phyloP scores from a whole-genome alignment of 192 early-diverging fungal species.

The Coemansia sp. region DNA sequence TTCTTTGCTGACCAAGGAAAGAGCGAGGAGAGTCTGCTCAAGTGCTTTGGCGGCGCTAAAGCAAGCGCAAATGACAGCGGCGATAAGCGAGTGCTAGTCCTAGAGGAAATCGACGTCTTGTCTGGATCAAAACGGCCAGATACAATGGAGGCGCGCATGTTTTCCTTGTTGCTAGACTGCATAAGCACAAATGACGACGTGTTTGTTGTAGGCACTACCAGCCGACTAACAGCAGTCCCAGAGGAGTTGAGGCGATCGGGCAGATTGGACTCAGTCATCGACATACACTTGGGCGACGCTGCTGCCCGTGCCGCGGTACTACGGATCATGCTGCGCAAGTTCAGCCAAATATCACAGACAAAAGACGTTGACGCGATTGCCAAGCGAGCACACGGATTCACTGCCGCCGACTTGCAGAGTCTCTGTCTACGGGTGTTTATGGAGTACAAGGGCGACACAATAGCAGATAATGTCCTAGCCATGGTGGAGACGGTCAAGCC shows the following conservation, averaged over 20 bases:
- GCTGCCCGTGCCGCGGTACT: constrained; percentile 35
- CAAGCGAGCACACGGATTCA: constrained; percentile 64
- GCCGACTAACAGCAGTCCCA: constrained; percentile 23
- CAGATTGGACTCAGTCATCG: constrained; percentile 27
- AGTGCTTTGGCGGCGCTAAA: constrained; percentile 20
- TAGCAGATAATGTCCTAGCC: constrained; percentile 32
- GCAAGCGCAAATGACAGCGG: not conserved
- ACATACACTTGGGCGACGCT: constrained; percentile 35
- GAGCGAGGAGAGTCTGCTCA: constrained; percentile 36
- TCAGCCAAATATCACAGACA: constrained; percentile 18
- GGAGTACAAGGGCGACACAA: constrained; percentile 25
- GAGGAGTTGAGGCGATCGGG: constrained; percentile 41
- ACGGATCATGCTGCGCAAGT: constrained; percentile 42
- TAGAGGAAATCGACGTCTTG: constrained; percentile 53
- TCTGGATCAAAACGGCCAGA: constrained; percentile 27
- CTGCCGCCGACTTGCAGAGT: constrained; percentile 76
- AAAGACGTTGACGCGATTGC: constrained; percentile 28
- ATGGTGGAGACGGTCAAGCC: constrained; percentile 17
- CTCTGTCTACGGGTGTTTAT: constrained; percentile 61
- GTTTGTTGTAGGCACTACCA: constrained; percentile 50
- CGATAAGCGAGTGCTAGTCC: constrained; percentile 23
- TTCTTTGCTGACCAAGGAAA: constrained; percentile 49
- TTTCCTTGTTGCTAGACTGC: constrained; percentile 42
- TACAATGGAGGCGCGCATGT: constrained; percentile 48
- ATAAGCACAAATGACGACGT: constrained; percentile 22